Evolutionary conservation across 306 rosid species (phyloP).

Genomic region (Citrullus mucosospermus): DNA sequence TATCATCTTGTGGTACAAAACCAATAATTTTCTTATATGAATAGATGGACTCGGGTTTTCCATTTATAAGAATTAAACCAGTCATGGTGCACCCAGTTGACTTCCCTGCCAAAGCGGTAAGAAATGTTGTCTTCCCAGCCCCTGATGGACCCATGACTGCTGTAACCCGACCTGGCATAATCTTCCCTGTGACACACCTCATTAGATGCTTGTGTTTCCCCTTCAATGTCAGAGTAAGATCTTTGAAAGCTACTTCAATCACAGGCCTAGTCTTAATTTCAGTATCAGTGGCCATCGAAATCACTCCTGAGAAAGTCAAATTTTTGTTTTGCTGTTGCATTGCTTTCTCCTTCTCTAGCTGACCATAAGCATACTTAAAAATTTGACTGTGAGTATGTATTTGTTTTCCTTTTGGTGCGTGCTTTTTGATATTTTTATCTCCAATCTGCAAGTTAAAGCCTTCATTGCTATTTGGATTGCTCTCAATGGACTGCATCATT

Average conservation of each 20-base stretch:
- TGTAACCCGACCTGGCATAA: slow-evolving; percentile 67
- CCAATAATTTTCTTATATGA: slow-evolving; percentile 61
- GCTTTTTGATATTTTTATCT: slow-evolving; percentile 51
- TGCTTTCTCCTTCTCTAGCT: slow-evolving; percentile 76
- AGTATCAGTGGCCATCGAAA: slow-evolving; percentile 57
- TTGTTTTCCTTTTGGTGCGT: slow-evolving; percentile 37
- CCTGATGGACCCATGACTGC: slow-evolving; percentile 95
- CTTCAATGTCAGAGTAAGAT: slow-evolving; percentile 56
- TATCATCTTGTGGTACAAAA: slow-evolving; percentile 85
- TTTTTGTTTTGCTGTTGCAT: slow-evolving; percentile 55
- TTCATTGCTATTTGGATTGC: slow-evolving; percentile 33
- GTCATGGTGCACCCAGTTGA: slow-evolving; percentile 45
- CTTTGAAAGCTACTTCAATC: slow-evolving; percentile 68
- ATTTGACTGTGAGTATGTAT: slow-evolving; percentile 65
- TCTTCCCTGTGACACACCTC: slow-evolving; percentile 62
- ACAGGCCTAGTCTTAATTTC: slow-evolving; percentile 44
- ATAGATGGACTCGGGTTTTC: slow-evolving; percentile 50
- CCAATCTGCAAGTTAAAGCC: slow-evolving; percentile 64
- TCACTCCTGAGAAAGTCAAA: slow-evolving; percentile 65
- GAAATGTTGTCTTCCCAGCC: slow-evolving; percentile 86
- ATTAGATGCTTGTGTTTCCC: slow-evolving; percentile 47
- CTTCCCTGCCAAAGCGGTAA: slow-evolving; percentile 68
- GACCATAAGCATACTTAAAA: slow-evolving; percentile 77
- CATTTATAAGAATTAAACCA: slow-evolving; percentile 60
- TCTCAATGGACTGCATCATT: slow-evolving; percentile 44